Conservation (phyloP, 2,329 filamentous ascomycete genomes). For the Cladophialophora chaetospira region DNA sequence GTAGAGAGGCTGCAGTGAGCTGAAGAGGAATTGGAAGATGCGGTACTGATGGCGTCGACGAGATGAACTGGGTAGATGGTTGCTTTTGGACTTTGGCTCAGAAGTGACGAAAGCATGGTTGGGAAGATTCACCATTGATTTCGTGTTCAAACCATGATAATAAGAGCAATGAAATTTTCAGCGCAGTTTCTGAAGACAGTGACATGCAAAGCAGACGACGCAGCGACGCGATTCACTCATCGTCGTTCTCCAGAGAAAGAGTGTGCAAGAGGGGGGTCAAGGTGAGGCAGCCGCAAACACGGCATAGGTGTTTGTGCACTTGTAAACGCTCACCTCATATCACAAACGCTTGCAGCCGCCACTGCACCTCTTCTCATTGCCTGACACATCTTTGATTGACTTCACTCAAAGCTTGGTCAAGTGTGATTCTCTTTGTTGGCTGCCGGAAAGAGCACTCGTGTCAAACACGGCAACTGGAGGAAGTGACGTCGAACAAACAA, state of each 20-base stretch:
- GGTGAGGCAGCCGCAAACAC: conserved; percentile 2
- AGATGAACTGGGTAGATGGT: no score
- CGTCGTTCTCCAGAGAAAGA: not conserved
- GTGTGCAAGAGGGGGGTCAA: not conserved
- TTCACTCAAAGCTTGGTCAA: not conserved
- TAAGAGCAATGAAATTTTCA: not conserved
- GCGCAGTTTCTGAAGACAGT: not conserved
- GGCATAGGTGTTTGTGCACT: not conserved
- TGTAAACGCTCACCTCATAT: conserved; percentile 3
- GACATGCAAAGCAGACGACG: not conserved
- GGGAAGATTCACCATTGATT: not conserved
- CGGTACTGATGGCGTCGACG: no score
- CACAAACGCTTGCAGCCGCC: not conserved
- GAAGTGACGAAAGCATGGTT: not conserved
- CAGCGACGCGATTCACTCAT: not conserved
- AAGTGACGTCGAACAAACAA: not conserved
- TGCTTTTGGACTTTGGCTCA: no score
- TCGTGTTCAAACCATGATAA: no score
- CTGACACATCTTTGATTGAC: not conserved
- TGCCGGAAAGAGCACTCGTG: not conserved
- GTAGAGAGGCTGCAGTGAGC: no score
- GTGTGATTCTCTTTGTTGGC: not conserved
- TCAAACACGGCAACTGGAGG: not conserved
- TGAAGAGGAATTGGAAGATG: no score
- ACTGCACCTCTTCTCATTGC: not conserved